Conservation (phyloP, 2,329 filamentous ascomycete species). For the Bipolaris oryzae region DNA sequence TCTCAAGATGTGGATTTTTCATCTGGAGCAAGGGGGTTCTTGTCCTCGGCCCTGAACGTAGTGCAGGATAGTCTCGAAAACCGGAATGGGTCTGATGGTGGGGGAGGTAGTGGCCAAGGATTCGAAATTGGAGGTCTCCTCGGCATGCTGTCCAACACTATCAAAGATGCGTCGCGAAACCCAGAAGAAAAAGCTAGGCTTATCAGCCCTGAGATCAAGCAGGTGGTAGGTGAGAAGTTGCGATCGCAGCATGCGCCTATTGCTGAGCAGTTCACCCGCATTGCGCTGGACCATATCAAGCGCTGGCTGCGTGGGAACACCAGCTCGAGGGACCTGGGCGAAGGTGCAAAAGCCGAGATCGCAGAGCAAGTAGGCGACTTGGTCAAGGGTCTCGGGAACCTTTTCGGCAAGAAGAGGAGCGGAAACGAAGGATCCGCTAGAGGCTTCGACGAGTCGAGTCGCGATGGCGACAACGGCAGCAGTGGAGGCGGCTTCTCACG, state of each 20-base stretch:
- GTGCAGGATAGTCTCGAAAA: conserved; percentile 37
- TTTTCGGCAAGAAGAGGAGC: conserved; percentile 33
- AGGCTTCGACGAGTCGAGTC: conserved; percentile 20
- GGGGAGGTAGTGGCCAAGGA: conserved; percentile 8
- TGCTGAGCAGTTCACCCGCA: conserved; percentile 38
- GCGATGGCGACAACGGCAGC: conserved; percentile 16
- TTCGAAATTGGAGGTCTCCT: conserved; percentile 36
- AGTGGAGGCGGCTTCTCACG: conserved; percentile 33
- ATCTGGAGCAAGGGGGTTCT: conserved; percentile 30
- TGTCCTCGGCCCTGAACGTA: conserved; percentile 33
- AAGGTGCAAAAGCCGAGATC: conserved; percentile 39
- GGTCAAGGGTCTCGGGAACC: conserved; percentile 35
- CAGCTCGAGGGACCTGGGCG: conserved; percentile 36
- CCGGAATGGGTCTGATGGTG: conserved; percentile 13
- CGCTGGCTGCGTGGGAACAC: conserved; percentile 42
- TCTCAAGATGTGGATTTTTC: conserved; percentile 24
- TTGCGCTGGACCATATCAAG: conserved; percentile 40
- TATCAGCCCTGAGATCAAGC: conserved; percentile 41
- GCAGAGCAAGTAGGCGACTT: conserved; percentile 36
- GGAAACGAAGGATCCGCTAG: conserved; percentile 27
- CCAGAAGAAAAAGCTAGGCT: conserved; percentile 39
- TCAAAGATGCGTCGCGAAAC: conserved; percentile 38
- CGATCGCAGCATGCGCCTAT: conserved; percentile 35
- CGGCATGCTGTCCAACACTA: conserved; percentile 34
- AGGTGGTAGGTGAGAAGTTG: conserved; percentile 35